A percentile compares a stretch with the other conserved stretches of the same genome.
Evolutionary conservation across 1,284 basidiomycete species (phyloP).

Genomic region (Trichosporon inkin): DNA sequence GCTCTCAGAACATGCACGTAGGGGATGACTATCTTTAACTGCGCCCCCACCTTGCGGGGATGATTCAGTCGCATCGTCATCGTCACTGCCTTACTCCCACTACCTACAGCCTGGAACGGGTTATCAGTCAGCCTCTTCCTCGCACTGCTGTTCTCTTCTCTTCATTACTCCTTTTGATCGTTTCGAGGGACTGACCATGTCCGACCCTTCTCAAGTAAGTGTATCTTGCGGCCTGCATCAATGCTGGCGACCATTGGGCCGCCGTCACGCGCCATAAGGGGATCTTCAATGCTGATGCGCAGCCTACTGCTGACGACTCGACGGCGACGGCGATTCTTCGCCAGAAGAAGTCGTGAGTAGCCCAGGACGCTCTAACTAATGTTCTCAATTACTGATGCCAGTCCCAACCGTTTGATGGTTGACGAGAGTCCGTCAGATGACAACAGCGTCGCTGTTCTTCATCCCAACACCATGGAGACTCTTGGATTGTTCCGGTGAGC

Average conservation of each 20-base stretch:
- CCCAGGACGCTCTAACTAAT: not conserved
- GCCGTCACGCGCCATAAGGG: not conserved
- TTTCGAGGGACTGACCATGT: slow-evolving; percentile 15
- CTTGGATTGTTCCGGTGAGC: slow-evolving; percentile 85
- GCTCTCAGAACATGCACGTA: too few species aligned
- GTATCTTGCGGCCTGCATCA: not conserved
- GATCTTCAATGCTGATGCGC: not conserved
- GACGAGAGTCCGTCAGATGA: slow-evolving; percentile 88
- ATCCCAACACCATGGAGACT: slow-evolving; percentile 94
- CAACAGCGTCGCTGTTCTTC: slow-evolving; percentile 82
- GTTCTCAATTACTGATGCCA: slow-evolving; percentile 43
- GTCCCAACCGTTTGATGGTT: slow-evolving; percentile 89
- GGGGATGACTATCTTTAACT: not conserved
- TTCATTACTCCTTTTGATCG: not conserved
- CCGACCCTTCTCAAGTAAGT: slow-evolving; percentile 26
- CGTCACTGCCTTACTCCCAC: slow-evolving; percentile 4
- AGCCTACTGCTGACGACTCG: slow-evolving; percentile 43
- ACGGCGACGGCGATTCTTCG: slow-evolving; percentile 89
- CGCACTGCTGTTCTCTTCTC: not conserved
- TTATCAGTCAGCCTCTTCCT: not conserved
- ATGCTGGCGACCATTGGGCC: not conserved
- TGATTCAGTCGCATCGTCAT: slow-evolving; percentile 14
- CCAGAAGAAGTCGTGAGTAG: slow-evolving; percentile 88
- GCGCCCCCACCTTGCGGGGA: not conserved
- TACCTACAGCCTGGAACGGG: not conserved